Percentiles rank a stretch among this genome's conserved stretches.
Evolutionary conservation across 805 yeast genomes (phyloP).

Genomic region (Grigorovia transvaalensis): DNA sequence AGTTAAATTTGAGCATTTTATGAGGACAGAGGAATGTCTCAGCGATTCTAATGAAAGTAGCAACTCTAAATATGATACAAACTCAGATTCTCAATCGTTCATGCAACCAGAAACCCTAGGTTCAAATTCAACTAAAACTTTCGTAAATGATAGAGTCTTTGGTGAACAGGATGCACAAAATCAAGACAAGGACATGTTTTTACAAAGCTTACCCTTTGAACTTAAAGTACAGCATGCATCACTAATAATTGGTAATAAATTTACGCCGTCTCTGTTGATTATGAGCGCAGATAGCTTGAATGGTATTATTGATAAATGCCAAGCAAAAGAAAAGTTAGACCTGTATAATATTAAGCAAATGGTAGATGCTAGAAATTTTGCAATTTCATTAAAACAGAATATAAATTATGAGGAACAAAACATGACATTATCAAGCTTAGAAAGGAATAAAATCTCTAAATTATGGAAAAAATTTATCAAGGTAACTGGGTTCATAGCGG

Average conservation of each 20-base stretch:
- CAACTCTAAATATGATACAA: neutral
- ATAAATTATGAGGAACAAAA: constrained; percentile 43
- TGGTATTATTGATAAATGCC: constrained; percentile 49
- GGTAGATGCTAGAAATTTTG: constrained; percentile 41
- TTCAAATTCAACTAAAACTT: neutral
- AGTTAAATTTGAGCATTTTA: constrained; percentile 12
- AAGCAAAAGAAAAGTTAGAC: constrained; percentile 45
- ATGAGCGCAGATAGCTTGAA: constrained; percentile 44
- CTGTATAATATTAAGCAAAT: constrained; percentile 38
- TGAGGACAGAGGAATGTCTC: constrained; percentile 11
- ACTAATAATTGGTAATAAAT: constrained; percentile 65
- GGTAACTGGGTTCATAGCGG: constrained; percentile 6
- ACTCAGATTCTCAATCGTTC: neutral
- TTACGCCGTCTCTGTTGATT: constrained; percentile 64
- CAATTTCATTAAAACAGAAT: constrained; percentile 58
- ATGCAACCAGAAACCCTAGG: constrained; percentile 4
- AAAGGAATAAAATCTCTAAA: constrained; percentile 13
- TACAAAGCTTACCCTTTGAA: constrained; percentile 50
- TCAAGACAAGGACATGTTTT: constrained; percentile 5
- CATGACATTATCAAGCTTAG: constrained; percentile 13
- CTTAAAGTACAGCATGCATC: constrained; percentile 56
- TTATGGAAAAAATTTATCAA: constrained; percentile 16
- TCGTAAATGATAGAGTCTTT: constrained; percentile 14
- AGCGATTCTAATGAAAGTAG: constrained; percentile 1
- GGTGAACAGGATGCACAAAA: constrained; percentile 6